Evolutionary conservation across 108 stramenopile genomes (phyloP).

Genomic region (Stephanodiscus triporus): DNA sequence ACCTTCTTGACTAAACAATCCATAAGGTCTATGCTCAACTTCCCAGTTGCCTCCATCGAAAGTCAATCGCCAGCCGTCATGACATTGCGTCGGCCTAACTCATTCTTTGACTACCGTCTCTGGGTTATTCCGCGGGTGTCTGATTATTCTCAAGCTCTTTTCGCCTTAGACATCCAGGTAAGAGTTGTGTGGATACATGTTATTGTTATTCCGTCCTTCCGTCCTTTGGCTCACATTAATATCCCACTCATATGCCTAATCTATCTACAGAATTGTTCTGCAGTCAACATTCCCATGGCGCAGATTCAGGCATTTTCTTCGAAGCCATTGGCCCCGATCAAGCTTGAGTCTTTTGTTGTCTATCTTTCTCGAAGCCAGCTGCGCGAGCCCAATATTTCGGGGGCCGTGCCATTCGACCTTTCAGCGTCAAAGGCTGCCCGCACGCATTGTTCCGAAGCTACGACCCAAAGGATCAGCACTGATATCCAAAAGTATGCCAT

Average conservation of each 20-base stretch:
- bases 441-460: slow-evolving; percentile 91
- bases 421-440: slow-evolving; percentile 66
- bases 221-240: no score
- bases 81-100: slow-evolving; percentile 74
- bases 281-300: slow-evolving; percentile 87
- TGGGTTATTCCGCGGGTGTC: slow-evolving; percentile 88
- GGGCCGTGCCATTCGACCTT: slow-evolving; percentile 81
- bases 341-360: slow-evolving; percentile 79
- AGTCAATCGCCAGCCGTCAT: slow-evolving; percentile 58
- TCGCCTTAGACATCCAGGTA: slow-evolving; percentile 74
- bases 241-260: no score
- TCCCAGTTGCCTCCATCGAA: slow-evolving; percentile 51
- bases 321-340: slow-evolving; percentile 86
- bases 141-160: slow-evolving; percentile 77
- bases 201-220: no score
- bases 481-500: slow-evolving; percentile 84
- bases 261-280: slow-evolving; percentile 65
- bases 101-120: slow-evolving; percentile 79
- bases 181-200: no score
- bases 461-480: slow-evolving; percentile 76
- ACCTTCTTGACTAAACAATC: slow-evolving; percentile 72
- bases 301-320: slow-evolving; percentile 89
- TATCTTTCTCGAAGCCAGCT: slow-evolving; percentile 69
- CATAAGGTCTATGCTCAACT: slow-evolving; percentile 67
- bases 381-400: slow-evolving; percentile 65